Percentiles rank a stretch among this genome's conserved stretches.
phyloP scores from a whole-genome alignment of 768 basidiomycete species.

The Lactarius hengduanensis region DNA sequence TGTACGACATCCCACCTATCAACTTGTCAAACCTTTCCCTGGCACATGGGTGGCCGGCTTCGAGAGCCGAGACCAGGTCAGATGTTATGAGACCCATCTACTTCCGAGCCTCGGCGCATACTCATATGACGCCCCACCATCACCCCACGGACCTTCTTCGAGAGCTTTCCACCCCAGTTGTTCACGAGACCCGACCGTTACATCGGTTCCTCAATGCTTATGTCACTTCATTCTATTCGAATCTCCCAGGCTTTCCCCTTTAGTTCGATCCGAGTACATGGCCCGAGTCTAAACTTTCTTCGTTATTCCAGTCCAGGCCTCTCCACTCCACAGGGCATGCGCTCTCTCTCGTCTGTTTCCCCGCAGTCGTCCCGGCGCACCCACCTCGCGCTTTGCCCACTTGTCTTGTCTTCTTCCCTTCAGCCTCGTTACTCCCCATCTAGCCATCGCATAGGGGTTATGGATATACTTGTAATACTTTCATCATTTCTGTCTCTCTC shows the following conservation, averaged over 20 bases:
- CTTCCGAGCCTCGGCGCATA: slow-evolving; percentile 20
- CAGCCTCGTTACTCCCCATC: slow-evolving; percentile 4
- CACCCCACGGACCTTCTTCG: slow-evolving; percentile 16
- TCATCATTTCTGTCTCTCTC: background rate
- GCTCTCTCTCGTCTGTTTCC: slow-evolving; percentile 20
- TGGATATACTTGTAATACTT: background rate
- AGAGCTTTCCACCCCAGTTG: slow-evolving; percentile 22
- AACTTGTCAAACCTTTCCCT: slow-evolving; percentile 11
- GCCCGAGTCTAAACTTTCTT: slow-evolving; percentile 28
- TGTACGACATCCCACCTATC: background rate
- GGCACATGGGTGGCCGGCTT: slow-evolving; percentile 20
- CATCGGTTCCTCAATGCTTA: slow-evolving; percentile 20
- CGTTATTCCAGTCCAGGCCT: slow-evolving; percentile 13
- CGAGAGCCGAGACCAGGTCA: slow-evolving; percentile 23
- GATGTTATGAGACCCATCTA: slow-evolving; percentile 19
- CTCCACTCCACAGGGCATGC: background rate
- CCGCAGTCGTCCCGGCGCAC: slow-evolving; percentile 23
- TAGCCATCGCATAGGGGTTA: slow-evolving; percentile 3
- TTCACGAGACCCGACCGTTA: slow-evolving; percentile 21
- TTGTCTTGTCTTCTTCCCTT: background rate
- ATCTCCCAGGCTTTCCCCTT: slow-evolving; percentile 15
- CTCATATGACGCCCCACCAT: slow-evolving; percentile 29
- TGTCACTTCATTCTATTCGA: slow-evolving; percentile 20
- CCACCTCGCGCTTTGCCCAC: background rate
- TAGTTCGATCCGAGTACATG: slow-evolving; percentile 13